Base-by-base conservation (phyloP, 2,329 filamentous ascomycete genomes). In the Ophiostoma pallidulum region DNA sequence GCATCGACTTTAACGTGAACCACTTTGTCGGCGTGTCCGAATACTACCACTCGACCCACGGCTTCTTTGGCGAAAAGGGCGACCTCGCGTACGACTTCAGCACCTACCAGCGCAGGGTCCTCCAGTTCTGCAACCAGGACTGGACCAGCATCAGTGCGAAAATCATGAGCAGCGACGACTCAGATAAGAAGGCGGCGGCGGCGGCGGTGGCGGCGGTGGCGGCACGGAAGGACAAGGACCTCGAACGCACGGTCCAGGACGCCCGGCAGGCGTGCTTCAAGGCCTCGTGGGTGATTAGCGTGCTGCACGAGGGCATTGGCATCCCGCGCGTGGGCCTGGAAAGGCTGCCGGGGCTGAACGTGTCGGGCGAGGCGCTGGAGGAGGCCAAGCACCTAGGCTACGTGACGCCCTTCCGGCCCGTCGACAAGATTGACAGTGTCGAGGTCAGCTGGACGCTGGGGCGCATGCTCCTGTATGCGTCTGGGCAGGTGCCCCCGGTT, bases 21-120 rank as follows among this genome's bases (percentile, higher is more conserved):
- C 94, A 96, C 63, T 98, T 98, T 59, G 83, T 98, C 24, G 92
- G 92, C 10, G 91, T 98, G 4, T 97, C 91, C 1, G 92, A 98
- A 62, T 98, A 94, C 66, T 98, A 92, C 91, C 92, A 98, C 64
- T 94, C 91, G 0, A 98, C 92, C 0, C 92, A 98, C 58, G 89
- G 92, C 47, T 83, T 97, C 2, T 97, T 98, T 57, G 80, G 80
- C 4, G 80, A 86, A 54, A 75, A 78, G 52, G 83, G 86, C 32
- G 86, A 89, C 56, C 83, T 86, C 55, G 80, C 86, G 0, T 98
- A 97, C 63, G 89, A 97, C 59, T 86, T 95, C 56, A 78, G 82
- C 52, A 89, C 85, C 0, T 98, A 97, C 58, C 90, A 97, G 60
- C 73, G 83, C 53, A 80, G 84, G 31, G 92, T 97, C 4, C 75